Conservation (phyloP, 495 filamentous ascomycete genomes). For the Penicillium silybi region DNA sequence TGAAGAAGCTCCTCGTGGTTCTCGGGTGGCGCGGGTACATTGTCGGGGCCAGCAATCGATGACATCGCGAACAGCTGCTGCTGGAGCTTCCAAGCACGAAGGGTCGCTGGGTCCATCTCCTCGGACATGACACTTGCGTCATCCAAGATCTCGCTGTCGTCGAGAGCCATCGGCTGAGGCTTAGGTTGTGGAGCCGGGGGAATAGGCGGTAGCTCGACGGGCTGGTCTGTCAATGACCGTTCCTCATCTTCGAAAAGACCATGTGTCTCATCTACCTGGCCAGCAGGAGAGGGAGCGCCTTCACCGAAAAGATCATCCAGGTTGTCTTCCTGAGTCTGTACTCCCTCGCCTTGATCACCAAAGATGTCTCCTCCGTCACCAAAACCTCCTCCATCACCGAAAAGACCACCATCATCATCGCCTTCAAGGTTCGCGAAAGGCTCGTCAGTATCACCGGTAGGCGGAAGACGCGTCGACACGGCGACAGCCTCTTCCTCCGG, state of each 20-base stretch:
- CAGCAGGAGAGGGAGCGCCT: conserved; percentile 32
- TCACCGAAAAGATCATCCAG: conserved; percentile 57
- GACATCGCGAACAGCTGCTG: conserved; percentile 52
- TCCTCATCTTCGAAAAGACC: conserved; percentile 39
- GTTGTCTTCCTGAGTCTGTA: conserved; percentile 33
- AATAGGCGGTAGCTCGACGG: conserved; percentile 22
- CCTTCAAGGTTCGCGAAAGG: conserved; percentile 25
- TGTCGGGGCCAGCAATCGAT: conserved; percentile 29
- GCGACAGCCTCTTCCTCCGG: conserved; percentile 58
- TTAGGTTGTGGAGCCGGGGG: conserved; percentile 22
- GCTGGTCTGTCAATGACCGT: conserved; percentile 21
- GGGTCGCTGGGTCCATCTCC: conserved; percentile 43
- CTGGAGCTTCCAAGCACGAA: conserved; percentile 49
- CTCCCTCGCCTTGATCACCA: conserved; percentile 35
- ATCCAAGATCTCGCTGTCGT: conserved; percentile 37
- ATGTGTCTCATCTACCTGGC: conserved; percentile 39
- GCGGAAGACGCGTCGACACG: conserved; percentile 2
- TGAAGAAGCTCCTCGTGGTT: conserved; percentile 64
- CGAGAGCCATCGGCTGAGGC: conserved; percentile 29
- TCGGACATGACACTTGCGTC: conserved; percentile 28
- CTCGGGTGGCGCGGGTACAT: conserved; percentile 55
- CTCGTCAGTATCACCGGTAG: conserved; percentile 14
- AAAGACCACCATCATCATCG: conserved; percentile 50
- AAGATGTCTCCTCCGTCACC: conserved; percentile 40
- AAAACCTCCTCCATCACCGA: conserved; percentile 11